Base-by-base conservation (phyloP, 140 eudicot species). In the Artemisia princeps region DNA sequence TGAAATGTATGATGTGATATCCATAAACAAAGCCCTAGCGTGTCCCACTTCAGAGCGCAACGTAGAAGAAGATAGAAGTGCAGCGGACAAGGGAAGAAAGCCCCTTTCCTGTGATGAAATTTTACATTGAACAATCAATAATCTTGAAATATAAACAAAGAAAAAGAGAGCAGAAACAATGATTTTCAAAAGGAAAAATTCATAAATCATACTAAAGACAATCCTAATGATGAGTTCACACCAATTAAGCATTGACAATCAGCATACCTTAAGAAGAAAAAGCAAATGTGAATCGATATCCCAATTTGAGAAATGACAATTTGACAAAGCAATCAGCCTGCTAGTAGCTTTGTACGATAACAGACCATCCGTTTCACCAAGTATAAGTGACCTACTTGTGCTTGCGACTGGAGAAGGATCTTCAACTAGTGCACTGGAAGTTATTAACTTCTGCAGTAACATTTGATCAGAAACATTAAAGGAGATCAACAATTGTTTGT, bases 71-170 rank as follows among this genome's bases (percentile, higher is more conserved):
- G 95, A 78, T 62, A 94, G 74, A 64, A 94, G 78, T 33, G 99
- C 99, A 67, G 95, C 91, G 28, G 95, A 88, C 70, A 94, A 75
- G 44, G 96, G 94, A 64, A 94, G 95, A 79, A 91, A 94, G 12
- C 99, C 99, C 68, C 94, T 89, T 67, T 94, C 99, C 96, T 94
- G 84, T 64, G 53, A 46, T n/a, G 16, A 26, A 44, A 57, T 6
- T 16, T 63, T 42, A 37, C 23, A 22, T 19, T 68, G 12, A 62
- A 55, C 48, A 62, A 67, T 52, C 8, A 59, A 59, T 22, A 24
- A 37, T 33, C 79, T 67, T 51, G 57, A 60, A 46, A 46, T 69
- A 70, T 53, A 37, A 17, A 37, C 59, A 61, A 53, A 12, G 23
- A 42, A 24, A 19, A 62, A 53, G 56, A 51, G 40, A 55, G n/a